Percentiles rank a stretch among this genome's conserved stretches.
Evolutionary conservation across 768 basidiomycete genomes (phyloP).

Genomic region (Podaxis sp.): DNA sequence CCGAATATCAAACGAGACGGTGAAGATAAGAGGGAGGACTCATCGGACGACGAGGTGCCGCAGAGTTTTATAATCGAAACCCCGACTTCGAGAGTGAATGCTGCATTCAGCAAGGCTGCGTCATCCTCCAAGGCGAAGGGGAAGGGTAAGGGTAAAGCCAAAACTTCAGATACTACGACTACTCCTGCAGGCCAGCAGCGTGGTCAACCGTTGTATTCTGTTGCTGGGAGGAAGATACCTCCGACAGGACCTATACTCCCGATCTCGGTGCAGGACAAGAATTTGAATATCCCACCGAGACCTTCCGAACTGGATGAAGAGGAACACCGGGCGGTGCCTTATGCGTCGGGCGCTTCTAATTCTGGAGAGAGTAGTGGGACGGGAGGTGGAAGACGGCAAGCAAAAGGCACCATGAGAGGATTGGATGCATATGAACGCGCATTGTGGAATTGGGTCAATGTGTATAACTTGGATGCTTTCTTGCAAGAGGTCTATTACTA

Average conservation of each 20-base stretch:
- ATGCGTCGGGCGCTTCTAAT: constrained; percentile 17
- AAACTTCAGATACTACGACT: constrained; percentile 22
- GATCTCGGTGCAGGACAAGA: constrained; percentile 17
- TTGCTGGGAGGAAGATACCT: constrained; percentile 29
- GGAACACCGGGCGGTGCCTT: constrained; percentile 23
- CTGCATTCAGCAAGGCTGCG: constrained; percentile 34
- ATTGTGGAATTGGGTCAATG: constrained; percentile 99
- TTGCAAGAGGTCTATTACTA: constrained; percentile 94
- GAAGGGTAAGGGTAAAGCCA: constrained; percentile 13
- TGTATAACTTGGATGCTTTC: constrained; percentile 94
- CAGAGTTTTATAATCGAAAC: constrained; percentile 87
- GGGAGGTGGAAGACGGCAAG: constrained; percentile 31
- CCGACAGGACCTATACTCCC: constrained; percentile 26
- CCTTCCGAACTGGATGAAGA: constrained; percentile 63
- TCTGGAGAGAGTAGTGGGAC: constrained; percentile 28
- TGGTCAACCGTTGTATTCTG: constrained; percentile 54
- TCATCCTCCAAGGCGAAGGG: constrained; percentile 26
- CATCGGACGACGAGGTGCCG: constrained; percentile 82
- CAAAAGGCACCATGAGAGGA: constrained; percentile 57
- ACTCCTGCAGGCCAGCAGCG: constrained; percentile 26
- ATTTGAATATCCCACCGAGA: constrained; percentile 51
- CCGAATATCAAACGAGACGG: constrained; percentile 76
- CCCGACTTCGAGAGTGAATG: constrained; percentile 3
- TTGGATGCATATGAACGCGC: constrained; percentile 87
- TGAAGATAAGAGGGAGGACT: constrained; percentile 55